Evolutionary conservation across 2,329 filamentous ascomycete genomes (phyloP), one percentile per base, ranked within the genome.

Genomic region (Annulohypoxylon truncatum): DNA sequence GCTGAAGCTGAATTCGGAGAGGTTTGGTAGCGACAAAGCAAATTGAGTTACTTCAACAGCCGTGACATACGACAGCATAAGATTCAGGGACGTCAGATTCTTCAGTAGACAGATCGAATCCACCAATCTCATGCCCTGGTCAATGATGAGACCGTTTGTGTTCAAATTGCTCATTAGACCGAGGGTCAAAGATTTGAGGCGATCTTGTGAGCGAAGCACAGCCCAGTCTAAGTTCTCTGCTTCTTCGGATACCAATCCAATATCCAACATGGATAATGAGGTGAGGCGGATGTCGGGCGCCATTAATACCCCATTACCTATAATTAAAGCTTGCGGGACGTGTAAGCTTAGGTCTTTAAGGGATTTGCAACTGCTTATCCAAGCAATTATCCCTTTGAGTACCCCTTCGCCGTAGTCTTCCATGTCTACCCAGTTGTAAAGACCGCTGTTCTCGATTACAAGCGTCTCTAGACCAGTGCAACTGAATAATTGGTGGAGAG

Each of bases 1-100:
- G 44, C 82, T 83, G 51, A 90, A 83, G 46, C 80, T 83, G 12
- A 91, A 76, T 10, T 86, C 82, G 68, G 89, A 85, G 0, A 92
- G 80, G 13, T 80, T 73, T 0, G 76, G 76, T 8, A 89, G 76
- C 8, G 79, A 74, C 1, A 74, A 64, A 22, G 83, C 79, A 13
- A 91, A 79, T 2, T 71, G 71, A 9, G 79, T 74, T 31, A 90
- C 78, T 38, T 90, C 83, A 7, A 79, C 75, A 6, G 83, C 77
- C 0, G 77, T 79, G 63, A 90, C 82, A 1, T 80, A 83, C 3
- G 87, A 80, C 28, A 83, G 79, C 29, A 82, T 80, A 1, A 89
- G 75, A 35, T 85, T 82, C 2, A 91, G 79, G 18, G 83, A 80
- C 22, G 80, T 82, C 13, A 91, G 80, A 7, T 84, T 79, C 18